Conservation (phyloP, 768 basidiomycete genomes). For the Phanerochaete carnosa region DNA sequence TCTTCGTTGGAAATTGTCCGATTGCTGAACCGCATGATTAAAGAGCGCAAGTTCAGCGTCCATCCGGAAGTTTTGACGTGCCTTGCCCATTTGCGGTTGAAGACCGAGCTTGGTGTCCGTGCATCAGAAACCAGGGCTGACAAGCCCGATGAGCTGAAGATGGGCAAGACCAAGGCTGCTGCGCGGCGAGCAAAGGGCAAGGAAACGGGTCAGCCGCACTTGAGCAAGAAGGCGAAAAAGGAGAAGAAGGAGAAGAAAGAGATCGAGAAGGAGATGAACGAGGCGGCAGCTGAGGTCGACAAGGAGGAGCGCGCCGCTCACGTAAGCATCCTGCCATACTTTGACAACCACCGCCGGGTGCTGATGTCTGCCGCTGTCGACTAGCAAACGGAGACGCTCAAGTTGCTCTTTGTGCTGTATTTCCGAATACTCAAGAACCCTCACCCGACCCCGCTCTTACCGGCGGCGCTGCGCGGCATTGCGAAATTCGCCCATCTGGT, state of each 20-base stretch:
- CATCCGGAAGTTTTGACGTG: conserved; percentile 87
- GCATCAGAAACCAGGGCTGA: conserved; percentile 70
- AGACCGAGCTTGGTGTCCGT: conserved; percentile 78
- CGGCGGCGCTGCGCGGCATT: conserved; percentile 87
- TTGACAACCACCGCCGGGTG: neutral
- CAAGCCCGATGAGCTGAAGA: conserved; percentile 37
- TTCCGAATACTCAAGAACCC: conserved; percentile 93
- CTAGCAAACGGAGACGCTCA: conserved; percentile 97
- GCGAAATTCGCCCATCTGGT: conserved; percentile 94
- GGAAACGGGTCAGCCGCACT: conserved; percentile 60
- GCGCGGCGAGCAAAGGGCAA: conserved; percentile 52
- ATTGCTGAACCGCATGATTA: conserved; percentile 92
- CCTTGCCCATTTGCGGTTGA: conserved; percentile 80
- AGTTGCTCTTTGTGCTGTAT: conserved; percentile 94
- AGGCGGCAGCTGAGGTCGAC: conserved; percentile 93
- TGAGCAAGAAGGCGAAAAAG: conserved; percentile 92
- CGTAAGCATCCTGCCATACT: conserved; percentile 45
- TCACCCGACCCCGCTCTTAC: conserved; percentile 71
- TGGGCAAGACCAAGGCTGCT: conserved; percentile 40
- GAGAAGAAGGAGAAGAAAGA: conserved; percentile 83
- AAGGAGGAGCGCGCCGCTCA: conserved; percentile 81
- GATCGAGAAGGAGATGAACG: conserved; percentile 88
- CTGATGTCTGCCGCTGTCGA: neutral
- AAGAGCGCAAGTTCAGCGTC: conserved; percentile 86
- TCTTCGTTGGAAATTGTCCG: conserved; percentile 88